Evolutionary conservation across 2,329 filamentous ascomycete species (phyloP), one percentile per base, ranked within the genome.

Genomic region (Colletotrichum tofieldiae): DNA sequence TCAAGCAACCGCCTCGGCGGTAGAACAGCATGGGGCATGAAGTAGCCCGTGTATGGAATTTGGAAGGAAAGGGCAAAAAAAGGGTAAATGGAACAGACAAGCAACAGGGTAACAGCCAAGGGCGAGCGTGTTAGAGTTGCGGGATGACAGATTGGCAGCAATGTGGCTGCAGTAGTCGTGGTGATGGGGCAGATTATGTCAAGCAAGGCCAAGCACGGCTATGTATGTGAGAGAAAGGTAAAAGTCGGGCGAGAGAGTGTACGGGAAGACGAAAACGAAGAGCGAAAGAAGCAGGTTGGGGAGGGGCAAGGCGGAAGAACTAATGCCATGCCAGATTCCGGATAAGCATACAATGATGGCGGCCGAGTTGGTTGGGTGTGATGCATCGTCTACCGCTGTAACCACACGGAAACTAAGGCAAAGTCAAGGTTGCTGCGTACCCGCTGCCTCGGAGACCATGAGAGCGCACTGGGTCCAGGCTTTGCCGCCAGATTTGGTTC

Each of bases 101-200:
- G n/a, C 41, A 60, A 11, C 7, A 51, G 11, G 16, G 32, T 12
- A 23, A 39, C 39, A 18, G n/a, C 9, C 20, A 55, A 47, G 35
- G 20, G 23, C 41, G 55, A 8, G 37, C 20, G 20, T 54, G 47
- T 47, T 65, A 56, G 41, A 64, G 70, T 72, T 69, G 52, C 70
- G 59, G 65, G 70, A 70, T 43, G 59, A 65, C 32, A 49, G 37
- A 54, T 43, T 72, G 47, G 59, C 60, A 65, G 59, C 70, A 55
- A 18, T 55, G 45, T 60, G 65, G 29, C 59, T 64, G 51, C 68
- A 68, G 43, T 63, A 64, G 59, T 35, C 11, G 45, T 51, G 35
- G 59, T 39, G 45, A 26, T 29, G 16, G 59, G 18, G 45, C 51
- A 23, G 23, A 37, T 26, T 26, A 26, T 14, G 20, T 58, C 14